Base-by-base conservation (phyloP, 2,329 filamentous ascomycete genomes). In the Pestalotiopsis sp. region DNA sequence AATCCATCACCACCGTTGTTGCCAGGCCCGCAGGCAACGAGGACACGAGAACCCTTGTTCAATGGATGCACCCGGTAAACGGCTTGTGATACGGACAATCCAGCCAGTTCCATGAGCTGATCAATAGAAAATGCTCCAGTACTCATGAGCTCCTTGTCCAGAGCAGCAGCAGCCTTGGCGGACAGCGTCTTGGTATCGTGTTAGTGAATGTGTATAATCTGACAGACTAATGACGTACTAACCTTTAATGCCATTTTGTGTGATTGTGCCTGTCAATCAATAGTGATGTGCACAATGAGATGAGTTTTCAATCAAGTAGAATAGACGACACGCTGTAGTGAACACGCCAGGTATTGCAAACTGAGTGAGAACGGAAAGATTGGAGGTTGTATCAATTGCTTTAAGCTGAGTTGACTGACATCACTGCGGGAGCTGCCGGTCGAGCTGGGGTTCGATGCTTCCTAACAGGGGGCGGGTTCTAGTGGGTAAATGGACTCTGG, bases 21-120 rank as follows among this genome's bases (percentile, higher is more conserved):
- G 52, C 90, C 90, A 1, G 96, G 96, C 0, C 96, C 96, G 75
- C 95, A 98, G n/a, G 94, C 94, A 2, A 99, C 87, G 4, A 99
- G 87, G 56, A 99, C 83, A 38, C 91, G 88, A 63, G 86, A 89
- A 7, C 95, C 94, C 72, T 88, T 88, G 69, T 79, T 87, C 0
- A 89, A 87, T 0, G 95, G 95, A 72, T 98, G 95, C 3, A 98
- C 87, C 68, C 89, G 90, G 81, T 93, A 97, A 6, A 98, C 94
- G 65, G 92, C 94, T 85, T 98, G 94, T 13, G 95, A 95, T 31
- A 98, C 94, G 1, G 94, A 95, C 0, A 99, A 86, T 0, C 96
- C 96, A 58, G 96, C 96, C 7, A 99, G 84, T 79, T 98, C 96
- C 96, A 99, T 98, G 63, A 99, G 85, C 81, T 99, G 96, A 78